A percentile compares a stretch with the other conserved stretches of the same genome.
These are phyloP conservation scores for Magnaporthiopsis poae DNA, from an alignment of 2,329 filamentous ascomycete genomes.

Conservation along the genomic window DNA sequence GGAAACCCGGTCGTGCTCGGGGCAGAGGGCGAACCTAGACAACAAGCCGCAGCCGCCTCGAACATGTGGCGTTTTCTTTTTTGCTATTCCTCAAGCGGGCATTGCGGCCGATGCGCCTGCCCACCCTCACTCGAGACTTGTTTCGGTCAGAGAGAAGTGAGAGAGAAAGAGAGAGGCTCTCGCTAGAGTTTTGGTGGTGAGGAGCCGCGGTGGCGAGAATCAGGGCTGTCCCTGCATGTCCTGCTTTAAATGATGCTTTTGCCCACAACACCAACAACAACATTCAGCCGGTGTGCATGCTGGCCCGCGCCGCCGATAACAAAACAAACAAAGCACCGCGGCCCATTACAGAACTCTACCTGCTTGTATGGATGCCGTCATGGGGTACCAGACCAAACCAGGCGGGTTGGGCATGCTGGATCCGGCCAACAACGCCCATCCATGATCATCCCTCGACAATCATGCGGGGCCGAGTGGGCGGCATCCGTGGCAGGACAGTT, in stretches of 20 bases:
- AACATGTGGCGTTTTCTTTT: background rate
- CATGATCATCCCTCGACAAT: background rate
- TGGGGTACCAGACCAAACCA: no score
- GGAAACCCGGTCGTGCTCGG: background rate
- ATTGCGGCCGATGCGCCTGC: background rate
- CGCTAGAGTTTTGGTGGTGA: background rate
- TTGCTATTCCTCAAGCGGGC: background rate
- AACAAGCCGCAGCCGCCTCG: background rate
- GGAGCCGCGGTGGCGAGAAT: background rate
- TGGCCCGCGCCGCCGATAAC: background rate
- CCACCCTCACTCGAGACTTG: background rate
- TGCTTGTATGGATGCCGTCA: background rate
- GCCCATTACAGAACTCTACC: no score
- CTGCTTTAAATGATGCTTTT: background rate
- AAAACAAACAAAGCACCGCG: background rate
- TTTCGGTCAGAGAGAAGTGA: background rate
- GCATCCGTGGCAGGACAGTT: no score
- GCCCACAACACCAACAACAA: no score
- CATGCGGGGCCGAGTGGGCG: background rate
- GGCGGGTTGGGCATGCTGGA: background rate
- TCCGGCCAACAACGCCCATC: background rate
- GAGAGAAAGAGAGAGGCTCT: background rate
- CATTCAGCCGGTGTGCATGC: no score
- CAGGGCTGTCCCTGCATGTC: background rate
- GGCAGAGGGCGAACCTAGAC: background rate